These are phyloP conservation scores for Lumnitzera racemosa DNA, from an alignment of 345 rosid species.

Conservation along the genomic window DNA sequence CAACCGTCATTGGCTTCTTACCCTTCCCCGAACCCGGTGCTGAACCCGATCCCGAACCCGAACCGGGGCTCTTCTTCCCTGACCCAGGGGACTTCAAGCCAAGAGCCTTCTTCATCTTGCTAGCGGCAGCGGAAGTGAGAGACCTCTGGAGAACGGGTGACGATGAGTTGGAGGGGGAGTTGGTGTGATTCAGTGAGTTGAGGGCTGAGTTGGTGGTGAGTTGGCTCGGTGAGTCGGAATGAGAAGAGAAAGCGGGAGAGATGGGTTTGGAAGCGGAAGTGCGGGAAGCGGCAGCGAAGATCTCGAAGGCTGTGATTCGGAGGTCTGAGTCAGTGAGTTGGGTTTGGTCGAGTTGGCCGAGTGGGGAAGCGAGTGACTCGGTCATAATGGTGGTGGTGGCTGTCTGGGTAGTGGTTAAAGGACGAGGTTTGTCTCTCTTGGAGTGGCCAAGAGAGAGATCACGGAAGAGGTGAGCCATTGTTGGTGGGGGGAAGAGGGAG, in stretches of 20 bases:
- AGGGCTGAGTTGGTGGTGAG: slow-evolving; percentile 5
- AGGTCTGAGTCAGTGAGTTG: slow-evolving; percentile 78
- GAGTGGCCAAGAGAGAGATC: slow-evolving; percentile 89
- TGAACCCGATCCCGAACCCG: slow-evolving; percentile 16
- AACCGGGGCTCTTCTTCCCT: slow-evolving; percentile 55
- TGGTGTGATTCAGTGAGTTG: slow-evolving; percentile 8
- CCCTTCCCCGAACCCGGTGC: slow-evolving; percentile 50
- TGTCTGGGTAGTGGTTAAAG: slow-evolving; percentile 12
- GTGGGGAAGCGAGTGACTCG: slow-evolving; percentile 63
- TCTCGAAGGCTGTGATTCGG: slow-evolving; percentile 78
- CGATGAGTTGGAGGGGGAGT: slow-evolving; percentile 36
- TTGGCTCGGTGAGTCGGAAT: slow-evolving; percentile 34
- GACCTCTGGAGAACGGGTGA: slow-evolving; percentile 60
- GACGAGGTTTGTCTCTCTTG: slow-evolving; percentile 41
- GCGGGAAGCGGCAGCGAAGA: slow-evolving; percentile 83
- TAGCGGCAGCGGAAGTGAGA: slow-evolving; percentile 83
- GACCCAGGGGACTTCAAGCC: slow-evolving; percentile 77
- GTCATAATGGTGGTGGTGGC: slow-evolving; percentile 21
- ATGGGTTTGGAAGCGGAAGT: slow-evolving; percentile 78
- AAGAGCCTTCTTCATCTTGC: slow-evolving; percentile 91
- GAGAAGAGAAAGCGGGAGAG: slow-evolving; percentile 15
- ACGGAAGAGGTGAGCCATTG: slow-evolving; percentile 93
- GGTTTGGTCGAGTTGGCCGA: slow-evolving; percentile 53
- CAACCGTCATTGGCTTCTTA: slow-evolving; percentile 64
- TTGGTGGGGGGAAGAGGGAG: slow-evolving; percentile 5